Conservation (phyloP, 2,329 filamentous ascomycete species). For the Pyrenophora graminea region DNA sequence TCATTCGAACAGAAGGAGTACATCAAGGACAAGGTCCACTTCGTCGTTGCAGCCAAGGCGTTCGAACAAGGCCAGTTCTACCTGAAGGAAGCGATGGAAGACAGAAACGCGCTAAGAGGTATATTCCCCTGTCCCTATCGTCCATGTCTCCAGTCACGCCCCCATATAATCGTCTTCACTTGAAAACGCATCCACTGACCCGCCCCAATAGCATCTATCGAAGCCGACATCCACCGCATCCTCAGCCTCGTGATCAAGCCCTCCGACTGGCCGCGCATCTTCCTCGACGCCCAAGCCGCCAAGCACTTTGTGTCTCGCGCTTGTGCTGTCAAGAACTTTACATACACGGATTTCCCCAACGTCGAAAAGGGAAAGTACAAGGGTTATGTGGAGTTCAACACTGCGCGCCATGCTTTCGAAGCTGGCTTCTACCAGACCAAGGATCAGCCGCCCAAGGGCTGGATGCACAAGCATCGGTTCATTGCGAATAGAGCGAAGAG, state of each 20-base stretch:
- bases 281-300: not conserved
- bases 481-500: not conserved
- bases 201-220: not conserved
- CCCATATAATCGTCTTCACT: too few relatives aligned
- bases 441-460: not conserved
- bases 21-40: conserved; percentile 10
- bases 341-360: not conserved
- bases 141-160: too few relatives aligned
- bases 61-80: conserved; percentile 15
- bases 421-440: conserved; percentile 4
- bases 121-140: not conserved
- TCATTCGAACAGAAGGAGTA: not conserved
- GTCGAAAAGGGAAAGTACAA: conserved; percentile 6
- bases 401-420: conserved; percentile 6
- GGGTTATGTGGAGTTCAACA: not conserved
- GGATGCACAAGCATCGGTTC: not conserved
- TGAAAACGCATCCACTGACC: not conserved
- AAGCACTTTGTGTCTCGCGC: too few relatives aligned
- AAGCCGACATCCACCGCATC: not conserved
- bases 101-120: conserved; percentile 2
- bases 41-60: conserved; percentile 13
- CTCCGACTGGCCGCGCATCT: not conserved
- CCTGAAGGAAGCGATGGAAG: conserved; percentile 1
- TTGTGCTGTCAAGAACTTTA: not conserved
- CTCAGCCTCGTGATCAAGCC: not conserved